Conservation (phyloP, 768 basidiomycete species). For the Lentinula guzmanii region DNA sequence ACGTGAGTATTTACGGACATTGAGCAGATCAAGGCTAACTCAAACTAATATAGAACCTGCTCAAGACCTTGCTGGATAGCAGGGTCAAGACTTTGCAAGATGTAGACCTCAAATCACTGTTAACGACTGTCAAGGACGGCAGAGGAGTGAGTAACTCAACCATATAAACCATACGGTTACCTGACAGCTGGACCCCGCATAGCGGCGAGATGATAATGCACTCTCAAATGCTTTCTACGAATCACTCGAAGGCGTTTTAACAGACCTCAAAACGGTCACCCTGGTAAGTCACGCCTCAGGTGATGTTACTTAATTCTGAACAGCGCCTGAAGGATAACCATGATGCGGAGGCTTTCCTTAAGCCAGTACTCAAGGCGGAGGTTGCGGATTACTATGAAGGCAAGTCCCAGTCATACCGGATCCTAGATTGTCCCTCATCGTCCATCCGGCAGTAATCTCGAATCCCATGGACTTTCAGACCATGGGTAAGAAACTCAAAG, state of each 20-base stretch:
- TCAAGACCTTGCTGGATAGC: constrained; percentile 79
- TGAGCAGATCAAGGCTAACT: constrained; percentile 17
- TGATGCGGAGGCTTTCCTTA: constrained; percentile 90
- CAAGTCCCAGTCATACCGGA: constrained; percentile 25
- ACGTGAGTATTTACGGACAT: constrained; percentile 4
- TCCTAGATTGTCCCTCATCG: constrained; percentile 7
- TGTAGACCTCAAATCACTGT: constrained; percentile 73
- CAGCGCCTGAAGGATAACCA: constrained; percentile 58
- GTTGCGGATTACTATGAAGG: constrained; percentile 93
- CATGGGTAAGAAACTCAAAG: constrained; percentile 90
- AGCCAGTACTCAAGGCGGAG: constrained; percentile 85
- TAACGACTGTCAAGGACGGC: constrained; percentile 82
- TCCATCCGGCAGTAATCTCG: constrained; percentile 62
- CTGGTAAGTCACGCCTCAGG: constrained; percentile 38
- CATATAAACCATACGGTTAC: constrained; percentile 11
- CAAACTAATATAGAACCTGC: constrained; percentile 61
- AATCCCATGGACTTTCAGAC: constrained; percentile 95
- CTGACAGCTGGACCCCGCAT: constrained; percentile 9
- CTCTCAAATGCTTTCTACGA: constrained; percentile 89
- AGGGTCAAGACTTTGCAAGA: constrained; percentile 57
- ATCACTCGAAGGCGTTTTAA: constrained; percentile 81
- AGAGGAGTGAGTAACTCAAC: constrained; percentile 53
- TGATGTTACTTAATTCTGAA: background rate
- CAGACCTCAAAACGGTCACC: constrained; percentile 76
- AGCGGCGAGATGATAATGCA: constrained; percentile 50